phyloP scores from a whole-genome alignment of 345 rosid genomes.

The Turritis glabra region DNA sequence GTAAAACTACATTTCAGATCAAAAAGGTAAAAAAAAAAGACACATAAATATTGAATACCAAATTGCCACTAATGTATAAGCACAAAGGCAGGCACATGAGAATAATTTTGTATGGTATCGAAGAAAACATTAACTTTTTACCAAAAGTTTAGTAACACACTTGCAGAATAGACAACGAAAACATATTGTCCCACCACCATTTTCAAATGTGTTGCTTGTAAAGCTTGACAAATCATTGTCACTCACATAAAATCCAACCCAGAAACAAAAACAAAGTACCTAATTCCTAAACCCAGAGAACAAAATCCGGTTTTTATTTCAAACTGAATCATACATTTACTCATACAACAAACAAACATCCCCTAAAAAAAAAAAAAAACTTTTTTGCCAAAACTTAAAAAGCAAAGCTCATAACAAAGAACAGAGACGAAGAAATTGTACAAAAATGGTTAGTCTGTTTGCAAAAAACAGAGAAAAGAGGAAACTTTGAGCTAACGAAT shows the following conservation, averaged over 20 bases:
- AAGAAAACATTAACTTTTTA: neutral
- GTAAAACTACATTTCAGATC: neutral
- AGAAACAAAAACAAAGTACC: neutral
- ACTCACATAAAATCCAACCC: slow-evolving; percentile 13
- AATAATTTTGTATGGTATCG: neutral
- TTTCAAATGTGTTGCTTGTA: slow-evolving; percentile 24
- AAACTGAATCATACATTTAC: neutral
- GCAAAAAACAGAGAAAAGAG: neutral
- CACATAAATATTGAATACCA: neutral
- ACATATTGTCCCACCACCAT: slow-evolving; percentile 33
- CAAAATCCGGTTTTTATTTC: neutral
- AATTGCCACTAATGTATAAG: neutral
- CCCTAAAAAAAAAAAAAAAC: neutral
- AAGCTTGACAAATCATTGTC: slow-evolving; percentile 34
- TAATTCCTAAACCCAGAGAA: neutral
- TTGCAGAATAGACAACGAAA: slow-evolving; percentile 33
- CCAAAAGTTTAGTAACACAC: slow-evolving; percentile 18
- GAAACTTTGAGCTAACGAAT: slow-evolving; percentile 20
- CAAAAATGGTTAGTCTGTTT: neutral
- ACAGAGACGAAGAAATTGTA: neutral
- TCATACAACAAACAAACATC: neutral
- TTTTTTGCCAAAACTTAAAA: neutral
- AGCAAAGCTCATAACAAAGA: neutral
- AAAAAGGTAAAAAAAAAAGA: neutral
- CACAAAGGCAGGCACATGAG: neutral